Conservation (phyloP, 192 early-diverging fungal species). For the Gigaspora rosea region DNA sequence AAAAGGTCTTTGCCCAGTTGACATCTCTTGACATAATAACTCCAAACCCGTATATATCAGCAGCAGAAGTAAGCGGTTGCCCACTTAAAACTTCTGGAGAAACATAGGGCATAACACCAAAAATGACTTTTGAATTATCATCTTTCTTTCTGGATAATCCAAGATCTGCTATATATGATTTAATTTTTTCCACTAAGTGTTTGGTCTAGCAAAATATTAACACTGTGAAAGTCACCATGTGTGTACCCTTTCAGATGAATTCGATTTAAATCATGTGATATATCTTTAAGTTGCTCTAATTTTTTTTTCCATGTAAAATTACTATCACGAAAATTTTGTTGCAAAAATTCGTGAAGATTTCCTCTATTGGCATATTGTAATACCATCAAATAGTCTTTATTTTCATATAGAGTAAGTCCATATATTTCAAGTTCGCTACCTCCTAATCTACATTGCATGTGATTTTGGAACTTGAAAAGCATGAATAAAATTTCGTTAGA, state of each 20-base stretch:
- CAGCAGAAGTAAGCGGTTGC: background rate
- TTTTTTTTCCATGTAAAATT: too few species aligned
- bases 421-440: too few species aligned
- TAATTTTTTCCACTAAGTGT: background rate
- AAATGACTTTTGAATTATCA: background rate
- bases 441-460: too few species aligned
- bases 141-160: background rate
- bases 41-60: background rate
- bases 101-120: background rate
- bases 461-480: too few species aligned
- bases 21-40: background rate
- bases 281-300: background rate
- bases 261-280: background rate
- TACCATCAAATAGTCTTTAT: too few species aligned
- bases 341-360: too few species aligned
- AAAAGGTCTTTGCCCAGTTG: background rate
- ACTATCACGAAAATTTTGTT: too few species aligned
- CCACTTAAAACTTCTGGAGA: background rate
- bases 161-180: background rate
- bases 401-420: too few species aligned
- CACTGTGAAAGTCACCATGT: background rate
- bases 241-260: background rate
- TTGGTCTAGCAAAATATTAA: background rate
- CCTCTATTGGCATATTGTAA: too few species aligned
- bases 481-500: too few species aligned